Evolutionary conservation across 495 filamentous ascomycete species (phyloP).

Genomic region (Melanomma pulvis-pyrius): DNA sequence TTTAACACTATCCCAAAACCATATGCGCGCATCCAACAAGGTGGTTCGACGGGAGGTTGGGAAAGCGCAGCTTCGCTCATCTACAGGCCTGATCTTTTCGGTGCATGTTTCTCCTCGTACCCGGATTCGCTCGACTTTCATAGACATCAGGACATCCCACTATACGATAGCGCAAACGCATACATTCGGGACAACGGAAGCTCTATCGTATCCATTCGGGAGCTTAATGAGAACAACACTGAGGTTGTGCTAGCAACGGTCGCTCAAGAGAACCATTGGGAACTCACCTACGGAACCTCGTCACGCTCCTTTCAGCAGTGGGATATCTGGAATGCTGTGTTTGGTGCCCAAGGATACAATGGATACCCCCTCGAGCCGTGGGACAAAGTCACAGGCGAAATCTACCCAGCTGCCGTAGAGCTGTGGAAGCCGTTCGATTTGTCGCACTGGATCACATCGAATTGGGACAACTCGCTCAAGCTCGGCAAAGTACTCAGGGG

Average conservation of each 20-base stretch:
- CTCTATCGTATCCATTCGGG: constrained; percentile 20
- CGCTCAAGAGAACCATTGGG: constrained; percentile 36
- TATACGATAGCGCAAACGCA: constrained; percentile 29
- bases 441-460: constrained; percentile 12
- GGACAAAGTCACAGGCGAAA: constrained; percentile 39
- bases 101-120: constrained; percentile 29
- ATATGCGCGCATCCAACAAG: constrained; percentile 35
- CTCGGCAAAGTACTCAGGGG: constrained; percentile 26
- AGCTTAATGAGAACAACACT: constrained; percentile 14
- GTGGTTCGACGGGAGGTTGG: constrained; percentile 39
- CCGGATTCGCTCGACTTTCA: constrained; percentile 37
- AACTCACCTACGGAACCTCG: constrained; percentile 27
- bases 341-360: constrained; percentile 35
- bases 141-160: constrained; percentile 34
- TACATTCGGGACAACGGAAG: constrained; percentile 17
- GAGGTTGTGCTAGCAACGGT: constrained; percentile 21
- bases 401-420: constrained; percentile 32
- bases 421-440: constrained; percentile 36
- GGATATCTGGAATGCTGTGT: constrained; percentile 39
- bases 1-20: constrained; percentile 35
- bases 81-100: constrained; percentile 34
- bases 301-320: constrained; percentile 31
- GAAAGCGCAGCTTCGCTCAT: constrained; percentile 26
- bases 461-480: constrained; percentile 27
- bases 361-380: constrained; percentile 37